Percentiles rank a stretch among this genome's conserved stretches.
Evolutionary conservation across 805 yeast species (phyloP).

Genomic region (Ogataea methanolica): DNA sequence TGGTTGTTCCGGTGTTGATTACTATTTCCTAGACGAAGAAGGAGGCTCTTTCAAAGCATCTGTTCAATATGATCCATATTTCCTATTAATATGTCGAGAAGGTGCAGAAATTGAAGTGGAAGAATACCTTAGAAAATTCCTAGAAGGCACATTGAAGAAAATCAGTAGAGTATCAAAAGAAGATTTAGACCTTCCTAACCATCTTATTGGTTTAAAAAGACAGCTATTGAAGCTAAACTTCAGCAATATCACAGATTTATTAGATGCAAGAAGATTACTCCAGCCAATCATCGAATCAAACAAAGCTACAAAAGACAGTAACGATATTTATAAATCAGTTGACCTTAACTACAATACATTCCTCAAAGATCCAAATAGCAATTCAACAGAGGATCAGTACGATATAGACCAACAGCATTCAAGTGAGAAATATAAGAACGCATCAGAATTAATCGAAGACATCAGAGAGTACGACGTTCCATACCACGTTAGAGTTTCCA

Average conservation of each 20-base stretch:
- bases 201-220: slow-evolving; percentile 70
- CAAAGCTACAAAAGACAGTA: slow-evolving; percentile 52
- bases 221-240: slow-evolving; percentile 65
- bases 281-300: slow-evolving; percentile 70
- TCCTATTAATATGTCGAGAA: slow-evolving; percentile 61
- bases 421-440: slow-evolving; percentile 35
- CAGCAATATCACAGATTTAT: slow-evolving; percentile 67
- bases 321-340: slow-evolving; percentile 62
- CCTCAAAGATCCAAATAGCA: slow-evolving; percentile 26
- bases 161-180: slow-evolving; percentile 61
- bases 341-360: slow-evolving; percentile 35
- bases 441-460: slow-evolving; percentile 67
- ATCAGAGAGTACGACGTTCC: slow-evolving; percentile 95
- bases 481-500: slow-evolving; percentile 92
- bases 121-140: slow-evolving; percentile 64
- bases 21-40: slow-evolving; percentile 90
- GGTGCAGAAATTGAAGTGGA: slow-evolving; percentile 73
- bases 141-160: slow-evolving; percentile 61
- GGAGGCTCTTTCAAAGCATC: slow-evolving; percentile 95
- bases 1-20: slow-evolving; percentile 90
- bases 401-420: slow-evolving; percentile 16
- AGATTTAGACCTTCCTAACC: slow-evolving; percentile 80
- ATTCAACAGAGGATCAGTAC: slow-evolving; percentile 25
- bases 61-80: slow-evolving; percentile 80
- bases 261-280: slow-evolving; percentile 66